Evolutionary conservation across 176 grass and related monocot species (phyloP), one percentile per base, ranked within the genome.

Genomic region (Oryza punctata): DNA sequence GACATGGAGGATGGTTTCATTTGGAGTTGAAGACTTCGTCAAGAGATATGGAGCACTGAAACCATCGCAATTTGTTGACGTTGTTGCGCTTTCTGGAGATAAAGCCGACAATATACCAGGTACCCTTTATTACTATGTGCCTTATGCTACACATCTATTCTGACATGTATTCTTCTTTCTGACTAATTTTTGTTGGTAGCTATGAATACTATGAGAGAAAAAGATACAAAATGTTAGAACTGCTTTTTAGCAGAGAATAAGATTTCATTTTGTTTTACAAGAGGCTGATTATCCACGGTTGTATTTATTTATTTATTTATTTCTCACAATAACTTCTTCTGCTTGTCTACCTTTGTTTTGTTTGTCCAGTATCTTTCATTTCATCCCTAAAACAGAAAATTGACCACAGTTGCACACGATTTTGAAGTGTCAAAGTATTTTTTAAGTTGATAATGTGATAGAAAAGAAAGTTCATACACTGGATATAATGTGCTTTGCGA

Each of bases 41-140:
- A 94, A 91, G 77, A 85, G 87, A 91, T 98, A 86, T 85, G 93
- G 91, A 49, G 85, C 82, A 46, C 60, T 98, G 38, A 86, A 91
- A 75, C 96, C 96, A 26, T 95, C 87, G 19, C 96, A 95, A 75
- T 98, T 98, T 91, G 89, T 98, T 84, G 96, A 98, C 84, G 75
- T 98, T 81, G 78, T 90, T 85, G 89, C 93, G 35, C 96, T 98
- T 88, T 88, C 88, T 70, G 96, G 96, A 60, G 96, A 98, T 73
- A 91, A 91, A 76, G 92, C 96, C 87, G 93, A 98, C 81, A 98
- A 98, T 77, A 95, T 98, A 88, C 96, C 93, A 91, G 96, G 96
- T 80, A 87, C 50, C 46, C 71, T 87, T 67, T 79, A 70, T 78
- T 81, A 37, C 10, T 69, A 24, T 83, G 78, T 78, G 9, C 77